phyloP scores from a whole-genome alignment of 2,329 filamentous ascomycete genomes.

The Rhexocercosporidium sp. region DNA sequence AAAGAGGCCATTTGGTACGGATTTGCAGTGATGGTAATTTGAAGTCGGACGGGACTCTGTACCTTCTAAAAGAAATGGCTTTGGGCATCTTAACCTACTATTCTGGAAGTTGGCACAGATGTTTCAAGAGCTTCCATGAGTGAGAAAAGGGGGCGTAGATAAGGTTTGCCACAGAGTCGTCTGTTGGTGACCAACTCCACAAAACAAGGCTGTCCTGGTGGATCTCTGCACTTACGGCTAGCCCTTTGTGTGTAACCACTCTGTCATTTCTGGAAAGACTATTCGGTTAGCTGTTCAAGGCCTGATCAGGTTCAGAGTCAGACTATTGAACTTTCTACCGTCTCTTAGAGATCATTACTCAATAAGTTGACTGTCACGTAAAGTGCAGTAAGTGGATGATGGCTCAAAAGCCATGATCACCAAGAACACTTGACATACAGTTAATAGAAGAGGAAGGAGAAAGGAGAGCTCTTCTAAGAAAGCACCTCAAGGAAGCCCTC shows the following conservation, averaged over 20 bases:
- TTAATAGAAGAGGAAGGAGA: too few relatives aligned
- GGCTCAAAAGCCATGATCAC: too few relatives aligned
- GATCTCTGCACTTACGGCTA: not conserved
- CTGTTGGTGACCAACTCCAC: not conserved
- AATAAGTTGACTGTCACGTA: not conserved
- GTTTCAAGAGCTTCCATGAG: constrained; percentile 12
- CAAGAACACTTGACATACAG: too few relatives aligned
- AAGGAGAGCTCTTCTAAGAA: too few relatives aligned
- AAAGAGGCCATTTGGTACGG: not conserved
- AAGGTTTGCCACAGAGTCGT: constrained; percentile 6
- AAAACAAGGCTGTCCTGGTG: constrained; percentile 5
- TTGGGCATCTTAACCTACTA: not conserved
- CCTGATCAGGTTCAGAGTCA: not conserved
- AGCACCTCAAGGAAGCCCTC: not conserved
- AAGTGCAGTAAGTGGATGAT: too few relatives aligned
- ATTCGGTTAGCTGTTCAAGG: not conserved
- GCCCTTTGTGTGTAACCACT: not conserved
- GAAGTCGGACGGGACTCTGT: not conserved
- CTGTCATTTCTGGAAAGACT: not conserved
- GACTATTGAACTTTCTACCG: not conserved
- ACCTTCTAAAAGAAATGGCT: not conserved
- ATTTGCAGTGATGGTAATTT: not conserved
- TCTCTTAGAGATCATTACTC: not conserved
- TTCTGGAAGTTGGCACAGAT: not conserved
- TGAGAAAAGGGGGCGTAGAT: constrained; percentile 5